Evolutionary conservation across 148 eudicot species (phyloP), one percentile per base, ranked within the genome.

Genomic region (Fallopia convolvulus): DNA sequence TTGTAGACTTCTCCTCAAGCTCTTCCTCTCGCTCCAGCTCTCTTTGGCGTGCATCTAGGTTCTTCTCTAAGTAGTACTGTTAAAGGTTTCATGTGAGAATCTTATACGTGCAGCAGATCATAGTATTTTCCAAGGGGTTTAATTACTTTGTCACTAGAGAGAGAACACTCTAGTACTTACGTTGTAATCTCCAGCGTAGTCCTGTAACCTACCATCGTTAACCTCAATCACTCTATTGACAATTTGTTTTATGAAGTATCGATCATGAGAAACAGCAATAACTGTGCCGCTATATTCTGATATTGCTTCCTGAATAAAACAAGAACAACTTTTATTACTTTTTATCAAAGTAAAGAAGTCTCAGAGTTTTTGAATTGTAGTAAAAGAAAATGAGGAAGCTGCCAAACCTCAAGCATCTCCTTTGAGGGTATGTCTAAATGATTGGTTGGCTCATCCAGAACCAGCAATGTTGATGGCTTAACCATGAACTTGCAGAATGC

Each of bases 401-500:
- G 52, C 81, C 78, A 76, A 83, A 92, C 99, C 97, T 95, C 99
- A 58, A 95, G 99, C 99, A 95, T 95, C 88, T 95, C 99, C 82
- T 95, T 95, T 48, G 99, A 81, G 60, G 99, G 99, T 83, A 95
- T 92, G 80, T 94, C 99, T 80, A 94, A 86, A 83, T 94, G 99
- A 85, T 95, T 95, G 74, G 99, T 92, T 46, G 99, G 99, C 72
- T 95, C 99, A 55, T 95, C 99, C 81, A 95, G 83, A 78, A 95
- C 89, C 75, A 95, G 88, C 80, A 95, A 83, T n/a, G 97, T 92
- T 75, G 99, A 95, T 33, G 92, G 93, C 74, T 79, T 95, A 48
- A 95, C 99, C 99, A 95, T 95, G 91, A 95, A 95, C 78, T 91
- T 92, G 87, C 97, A 92, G 74, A 95, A 95, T 76, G 97, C 91